A percentile compares a stretch with the other conserved stretches of the same genome.
These are phyloP conservation scores for Fusarium papillatum DNA, from an alignment of 2,329 filamentous ascomycete genomes.

Conservation along the genomic window DNA sequence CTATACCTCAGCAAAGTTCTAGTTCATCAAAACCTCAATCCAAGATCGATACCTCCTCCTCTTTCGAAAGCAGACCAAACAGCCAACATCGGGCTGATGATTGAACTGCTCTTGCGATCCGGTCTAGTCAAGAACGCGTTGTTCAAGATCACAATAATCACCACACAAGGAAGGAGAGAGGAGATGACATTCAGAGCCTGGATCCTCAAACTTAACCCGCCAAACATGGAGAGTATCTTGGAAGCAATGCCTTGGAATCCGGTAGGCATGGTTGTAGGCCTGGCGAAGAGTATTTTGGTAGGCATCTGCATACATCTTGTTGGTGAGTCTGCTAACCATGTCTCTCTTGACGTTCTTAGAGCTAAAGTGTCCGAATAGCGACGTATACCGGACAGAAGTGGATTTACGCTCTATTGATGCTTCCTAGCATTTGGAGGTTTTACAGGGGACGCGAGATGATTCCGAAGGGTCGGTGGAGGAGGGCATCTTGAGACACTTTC, in stretches of 20 bases:
- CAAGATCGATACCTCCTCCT: not conserved
- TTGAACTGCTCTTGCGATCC: not conserved
- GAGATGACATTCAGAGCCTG: not conserved
- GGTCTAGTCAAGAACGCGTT: not conserved
- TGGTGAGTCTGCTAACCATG: not conserved
- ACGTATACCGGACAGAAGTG: not conserved
- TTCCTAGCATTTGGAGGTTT: not conserved
- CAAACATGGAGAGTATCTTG: not conserved
- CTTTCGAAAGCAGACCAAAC: not conserved
- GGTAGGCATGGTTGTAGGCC: not conserved
- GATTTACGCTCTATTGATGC: not conserved
- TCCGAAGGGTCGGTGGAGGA: not conserved
- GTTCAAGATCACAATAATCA: not conserved
- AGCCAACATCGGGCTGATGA: not conserved
- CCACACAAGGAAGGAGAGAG: not conserved
- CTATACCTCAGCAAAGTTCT: not conserved
- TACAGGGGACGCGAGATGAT: not conserved
- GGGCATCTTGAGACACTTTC: not conserved
- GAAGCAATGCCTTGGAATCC: not conserved
- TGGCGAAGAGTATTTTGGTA: not conserved
- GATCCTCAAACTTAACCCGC: not conserved
- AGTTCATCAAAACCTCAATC: not conserved
- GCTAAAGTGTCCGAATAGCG: not conserved
- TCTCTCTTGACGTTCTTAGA: not conserved
- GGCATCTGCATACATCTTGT: not conserved